Evolutionary conservation across 176 grass and related monocot genomes (phyloP), one percentile per base, ranked within the genome.

Genomic region (Oryza glaberrima): DNA sequence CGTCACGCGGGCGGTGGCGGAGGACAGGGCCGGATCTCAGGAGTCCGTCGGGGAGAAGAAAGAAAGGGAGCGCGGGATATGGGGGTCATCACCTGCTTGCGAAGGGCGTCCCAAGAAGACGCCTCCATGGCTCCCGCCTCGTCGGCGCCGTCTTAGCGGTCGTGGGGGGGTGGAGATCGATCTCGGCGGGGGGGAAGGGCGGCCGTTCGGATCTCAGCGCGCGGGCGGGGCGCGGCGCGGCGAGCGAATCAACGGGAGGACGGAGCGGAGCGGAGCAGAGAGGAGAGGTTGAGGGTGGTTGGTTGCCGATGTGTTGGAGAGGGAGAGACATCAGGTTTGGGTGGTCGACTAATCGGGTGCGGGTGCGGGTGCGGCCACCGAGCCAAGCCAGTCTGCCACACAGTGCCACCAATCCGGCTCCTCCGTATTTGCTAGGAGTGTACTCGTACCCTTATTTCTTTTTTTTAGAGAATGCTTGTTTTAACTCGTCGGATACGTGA

Each of bases 91-190:
- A 98, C 96, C 96, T 98, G 96, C 87, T 98, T 98, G 83, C 96
- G 96, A 87, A 98, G 91, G 87, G 93, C 88, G 93, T 98, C 96
- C 96, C 93, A 98, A 16, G 96, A 94, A 72, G 91, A 94, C 89
- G 91, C 91, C 93, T 94, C 96, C 96, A 98, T 97, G 52, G 17
- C 72, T 85, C 30, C 63, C 28, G 15, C 9, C 16, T 76, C 76
- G 5, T 65, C 49, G 32, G 17, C 43, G 64, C 70, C 76, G 76
- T 84, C 54, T 69, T 44, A 83, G 41, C 49, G 41, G 75, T 7
- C 11, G 43, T 44, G n/a, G 66, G 11, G 36, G 11, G 36, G 54
- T 22, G 32, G 72, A 19, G 78, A 17, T 70, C 84, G 78, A 17
- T 70, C 84, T 81, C 79, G 60, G 41, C 79, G 36, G 47, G 65